A percentile compares a stretch with the other conserved stretches of the same genome.
phyloP scores from a whole-genome alignment of 2,329 filamentous ascomycete genomes.

The Calonectria fujianensis region DNA sequence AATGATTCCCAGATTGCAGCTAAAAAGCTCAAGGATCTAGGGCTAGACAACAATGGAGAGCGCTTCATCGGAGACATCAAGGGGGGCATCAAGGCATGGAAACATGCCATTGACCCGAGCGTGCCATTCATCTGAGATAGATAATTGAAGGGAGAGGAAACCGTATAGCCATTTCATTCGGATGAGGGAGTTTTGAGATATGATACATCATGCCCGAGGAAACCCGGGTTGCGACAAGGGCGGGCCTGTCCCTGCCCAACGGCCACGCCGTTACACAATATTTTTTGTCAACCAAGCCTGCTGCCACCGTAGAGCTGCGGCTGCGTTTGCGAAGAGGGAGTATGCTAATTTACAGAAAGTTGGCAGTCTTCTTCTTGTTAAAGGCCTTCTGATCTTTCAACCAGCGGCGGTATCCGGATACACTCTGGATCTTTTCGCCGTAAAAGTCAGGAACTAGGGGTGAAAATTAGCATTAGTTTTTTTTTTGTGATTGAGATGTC shows the following conservation, averaged over 20 bases:
- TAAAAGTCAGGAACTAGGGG: slow-evolving; percentile 93
- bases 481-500: background rate
- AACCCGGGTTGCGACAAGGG: slow-evolving; percentile 42
- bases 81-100: slow-evolving; percentile 85
- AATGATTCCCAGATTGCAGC: slow-evolving; percentile 86
- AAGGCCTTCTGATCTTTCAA: slow-evolving; percentile 98
- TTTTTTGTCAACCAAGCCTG: slow-evolving; percentile 24
- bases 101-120: slow-evolving; percentile 76
- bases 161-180: slow-evolving; percentile 41
- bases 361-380: slow-evolving; percentile 91
- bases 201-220: slow-evolving; percentile 54
- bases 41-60: slow-evolving; percentile 69
- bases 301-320: slow-evolving; percentile 34
- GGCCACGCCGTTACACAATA: slow-evolving; percentile 51
- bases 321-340: slow-evolving; percentile 19
- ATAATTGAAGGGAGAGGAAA: slow-evolving; percentile 36
- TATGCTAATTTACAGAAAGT: slow-evolving; percentile 70
- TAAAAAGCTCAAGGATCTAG: slow-evolving; percentile 78
- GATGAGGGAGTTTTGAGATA: slow-evolving; percentile 53
- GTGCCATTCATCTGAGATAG: slow-evolving; percentile 71
- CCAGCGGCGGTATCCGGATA: slow-evolving; percentile 94
- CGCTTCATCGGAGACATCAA: slow-evolving; percentile 81
- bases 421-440: slow-evolving; percentile 97
- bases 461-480: slow-evolving; percentile 45
- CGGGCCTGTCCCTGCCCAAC: slow-evolving; percentile 43